Evolutionary conservation across 2,329 filamentous ascomycete genomes (phyloP).

Genomic region (Cordyceps fumosorosea): DNA sequence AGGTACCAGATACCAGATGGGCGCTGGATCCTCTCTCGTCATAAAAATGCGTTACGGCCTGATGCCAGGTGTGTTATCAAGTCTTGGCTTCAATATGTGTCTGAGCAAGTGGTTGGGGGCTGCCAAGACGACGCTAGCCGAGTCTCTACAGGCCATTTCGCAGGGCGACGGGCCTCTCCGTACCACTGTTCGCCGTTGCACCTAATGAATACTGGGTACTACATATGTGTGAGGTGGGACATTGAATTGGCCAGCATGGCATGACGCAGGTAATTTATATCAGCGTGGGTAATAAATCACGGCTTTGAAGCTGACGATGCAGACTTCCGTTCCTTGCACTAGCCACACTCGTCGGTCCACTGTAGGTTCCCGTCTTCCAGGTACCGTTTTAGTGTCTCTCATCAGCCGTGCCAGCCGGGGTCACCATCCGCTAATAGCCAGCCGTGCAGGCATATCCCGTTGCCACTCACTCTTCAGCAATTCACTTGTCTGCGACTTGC

Average conservation of each 20-base stretch:
- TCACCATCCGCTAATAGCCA: neutral
- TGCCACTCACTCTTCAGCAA: neutral
- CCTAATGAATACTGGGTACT: neutral
- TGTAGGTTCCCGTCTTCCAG: neutral
- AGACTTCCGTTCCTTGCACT: neutral
- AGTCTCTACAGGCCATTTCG: neutral
- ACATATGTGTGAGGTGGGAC: neutral
- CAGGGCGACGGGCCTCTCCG: neutral
- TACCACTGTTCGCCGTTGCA: neutral
- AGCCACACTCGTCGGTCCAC: neutral
- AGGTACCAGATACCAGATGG: neutral
- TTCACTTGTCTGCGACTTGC: neutral
- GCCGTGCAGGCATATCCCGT: neutral
- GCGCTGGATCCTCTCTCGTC: neutral
- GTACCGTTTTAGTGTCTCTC: neutral
- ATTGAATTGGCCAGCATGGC: neutral
- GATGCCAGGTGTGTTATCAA: neutral
- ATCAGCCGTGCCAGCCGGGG: neutral
- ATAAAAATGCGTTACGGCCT: neutral
- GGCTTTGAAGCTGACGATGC: neutral
- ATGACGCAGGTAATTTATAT: neutral
- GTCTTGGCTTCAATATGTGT: neutral
- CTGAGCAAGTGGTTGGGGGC: constrained; percentile 3
- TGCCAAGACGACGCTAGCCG: constrained; percentile 8
- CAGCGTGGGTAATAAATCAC: too few species aligned